These are phyloP conservation scores for Botryobasidium botryosum DNA, from an alignment of 768 basidiomycete genomes.

Conservation along the genomic window DNA sequence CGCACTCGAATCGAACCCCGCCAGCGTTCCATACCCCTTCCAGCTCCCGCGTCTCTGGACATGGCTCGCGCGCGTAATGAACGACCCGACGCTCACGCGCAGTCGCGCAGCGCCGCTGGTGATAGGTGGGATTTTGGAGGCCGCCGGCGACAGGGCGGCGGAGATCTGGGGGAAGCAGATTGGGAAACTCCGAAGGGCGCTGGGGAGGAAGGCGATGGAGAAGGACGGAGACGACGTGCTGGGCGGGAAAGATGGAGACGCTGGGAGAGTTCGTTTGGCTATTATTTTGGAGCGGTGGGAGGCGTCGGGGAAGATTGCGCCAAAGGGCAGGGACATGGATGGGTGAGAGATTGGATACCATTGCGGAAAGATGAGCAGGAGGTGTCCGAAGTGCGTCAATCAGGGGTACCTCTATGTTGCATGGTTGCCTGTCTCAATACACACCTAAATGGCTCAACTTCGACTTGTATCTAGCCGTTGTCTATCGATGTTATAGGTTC, in stretches of 20 bases:
- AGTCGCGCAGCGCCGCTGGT: slow-evolving; percentile 47
- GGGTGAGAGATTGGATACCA: background rate
- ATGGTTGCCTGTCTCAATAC: too few relatives aligned
- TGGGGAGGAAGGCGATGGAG: slow-evolving; percentile 1
- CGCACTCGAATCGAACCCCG: slow-evolving; percentile 1
- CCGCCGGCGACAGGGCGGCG: slow-evolving; percentile 6
- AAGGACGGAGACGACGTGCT: background rate
- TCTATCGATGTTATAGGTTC: too few relatives aligned
- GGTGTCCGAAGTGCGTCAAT: too few relatives aligned
- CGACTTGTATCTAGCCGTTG: too few relatives aligned
- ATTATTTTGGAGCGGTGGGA: slow-evolving; percentile 2
- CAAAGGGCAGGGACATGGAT: slow-evolving; percentile 2
- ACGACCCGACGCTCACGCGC: slow-evolving; percentile 33
- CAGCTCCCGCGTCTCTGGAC: slow-evolving; percentile 51
- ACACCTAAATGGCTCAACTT: too few relatives aligned
- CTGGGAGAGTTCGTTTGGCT: background rate
- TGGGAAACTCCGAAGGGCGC: slow-evolving; percentile 1
- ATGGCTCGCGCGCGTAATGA: slow-evolving; percentile 50
- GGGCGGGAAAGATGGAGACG: slow-evolving; percentile 2
- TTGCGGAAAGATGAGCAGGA: too few relatives aligned
- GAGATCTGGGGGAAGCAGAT: slow-evolving; percentile 9
- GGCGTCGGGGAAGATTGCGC: slow-evolving; percentile 5
- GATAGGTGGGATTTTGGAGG: slow-evolving; percentile 1
- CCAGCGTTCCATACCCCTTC: slow-evolving; percentile 35
- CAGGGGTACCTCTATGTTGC: too few relatives aligned